Evolutionary conservation across 2,329 filamentous ascomycete species (phyloP), one percentile per base, ranked within the genome.

Genomic region (Cladosporium colombiae): DNA sequence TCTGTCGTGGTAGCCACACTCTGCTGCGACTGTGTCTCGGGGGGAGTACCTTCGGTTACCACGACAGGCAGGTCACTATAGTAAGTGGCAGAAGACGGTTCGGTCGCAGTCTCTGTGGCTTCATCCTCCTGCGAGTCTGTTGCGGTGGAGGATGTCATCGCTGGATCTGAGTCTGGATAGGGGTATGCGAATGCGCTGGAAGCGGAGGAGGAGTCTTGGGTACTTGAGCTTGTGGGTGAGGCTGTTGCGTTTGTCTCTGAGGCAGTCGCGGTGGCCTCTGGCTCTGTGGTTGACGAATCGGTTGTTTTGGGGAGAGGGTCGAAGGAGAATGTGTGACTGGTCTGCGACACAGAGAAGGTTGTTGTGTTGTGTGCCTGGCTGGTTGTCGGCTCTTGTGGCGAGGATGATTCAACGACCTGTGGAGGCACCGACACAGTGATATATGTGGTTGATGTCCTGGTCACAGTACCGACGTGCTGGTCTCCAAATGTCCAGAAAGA

Each of bases 401-500:
- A 40, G n/a, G 37, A 27, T 5, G 59, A 53, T 6, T 62, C 18
- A 2, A 14, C 7, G 23, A 37, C 23, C 11, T n/a, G 59, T 21
- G 37, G 25, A 27, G 35, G 23, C 4, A 25, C 40, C n/a, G 33
- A 21, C 5, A 63, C 50, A 10, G 50, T 63, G 33, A 49, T 55
- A 21, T 50, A 62, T 16, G 61, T 33, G 18, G 49, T 63, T 25
- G 61, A 56, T 23, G 49, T 55, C 14, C n/a, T 29, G 0, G 61
- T 63, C 23, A 46, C 25, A 18, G 50, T 63, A 5, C 6, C n/a
- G 21, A 25, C 13, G 4, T 44, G 18, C 5, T 29, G 16, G 8
- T 44, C 23, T 44, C 50, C 61, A 16, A 63, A 56, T 3, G 60
- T 62, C 49, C 31, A 40, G 60, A 62, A 62, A 27, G 23, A 44